Evolutionary conservation across 495 filamentous ascomycete genomes (phyloP).

Genomic region (Talaromyces adpressus): DNA sequence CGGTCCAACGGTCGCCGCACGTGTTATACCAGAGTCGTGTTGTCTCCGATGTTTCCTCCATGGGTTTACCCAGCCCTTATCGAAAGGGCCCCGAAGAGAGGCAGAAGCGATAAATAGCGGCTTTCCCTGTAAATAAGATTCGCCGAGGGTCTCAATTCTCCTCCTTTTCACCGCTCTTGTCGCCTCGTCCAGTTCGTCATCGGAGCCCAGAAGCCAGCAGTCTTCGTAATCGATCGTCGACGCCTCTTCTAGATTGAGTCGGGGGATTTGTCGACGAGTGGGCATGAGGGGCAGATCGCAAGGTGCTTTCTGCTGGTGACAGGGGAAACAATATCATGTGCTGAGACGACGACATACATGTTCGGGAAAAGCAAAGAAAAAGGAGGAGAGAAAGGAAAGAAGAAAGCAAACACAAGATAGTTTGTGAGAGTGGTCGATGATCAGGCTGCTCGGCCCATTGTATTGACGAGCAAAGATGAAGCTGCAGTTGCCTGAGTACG

Average conservation of each 20-base stretch:
- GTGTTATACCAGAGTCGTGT: neutral
- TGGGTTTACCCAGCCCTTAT: slow-evolving; percentile 57
- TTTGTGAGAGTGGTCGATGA: neutral
- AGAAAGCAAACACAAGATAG: neutral
- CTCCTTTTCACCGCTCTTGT: slow-evolving; percentile 42
- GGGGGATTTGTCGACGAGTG: slow-evolving; percentile 30
- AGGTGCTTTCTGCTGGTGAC: neutral
- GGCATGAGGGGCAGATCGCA: slow-evolving; percentile 26
- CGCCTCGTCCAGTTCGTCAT: slow-evolving; percentile 47
- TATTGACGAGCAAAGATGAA: neutral
- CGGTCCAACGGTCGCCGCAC: neutral
- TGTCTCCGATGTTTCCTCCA: slow-evolving; percentile 40
- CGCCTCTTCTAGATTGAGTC: slow-evolving; percentile 36
- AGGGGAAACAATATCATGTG: neutral
- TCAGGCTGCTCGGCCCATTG: neutral
- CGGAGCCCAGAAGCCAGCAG: slow-evolving; percentile 46
- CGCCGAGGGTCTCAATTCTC: slow-evolving; percentile 52
- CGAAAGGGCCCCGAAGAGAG: slow-evolving; percentile 56
- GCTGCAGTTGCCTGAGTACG: neutral
- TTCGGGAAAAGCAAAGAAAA: neutral
- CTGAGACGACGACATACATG: neutral
- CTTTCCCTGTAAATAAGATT: slow-evolving; percentile 51
- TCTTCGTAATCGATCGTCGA: slow-evolving; percentile 26
- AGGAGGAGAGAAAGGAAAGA: neutral
- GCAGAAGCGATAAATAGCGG: slow-evolving; percentile 56